Conservation (phyloP, 108 stramenopile genomes). For the Aurantiochytrium sp. region DNA sequence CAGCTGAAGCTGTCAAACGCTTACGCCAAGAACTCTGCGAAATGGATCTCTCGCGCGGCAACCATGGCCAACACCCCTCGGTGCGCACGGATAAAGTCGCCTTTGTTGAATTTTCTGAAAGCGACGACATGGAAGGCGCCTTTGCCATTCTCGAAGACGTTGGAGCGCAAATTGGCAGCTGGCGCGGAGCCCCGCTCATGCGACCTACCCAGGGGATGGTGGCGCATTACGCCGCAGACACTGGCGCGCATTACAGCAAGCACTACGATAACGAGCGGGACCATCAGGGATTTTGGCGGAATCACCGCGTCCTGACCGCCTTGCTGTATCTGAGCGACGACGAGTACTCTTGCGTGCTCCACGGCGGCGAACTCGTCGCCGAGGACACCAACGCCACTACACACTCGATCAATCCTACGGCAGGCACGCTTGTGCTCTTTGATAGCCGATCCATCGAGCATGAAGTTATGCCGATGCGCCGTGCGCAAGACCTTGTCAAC, state of each 20-base stretch:
- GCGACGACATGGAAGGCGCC: background rate
- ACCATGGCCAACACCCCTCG: background rate
- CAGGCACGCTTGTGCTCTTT: conserved; percentile 2
- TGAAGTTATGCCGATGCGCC: background rate
- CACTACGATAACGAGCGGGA: background rate
- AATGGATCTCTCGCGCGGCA: background rate
- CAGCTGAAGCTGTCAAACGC: background rate
- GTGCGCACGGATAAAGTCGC: background rate
- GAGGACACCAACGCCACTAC: background rate
- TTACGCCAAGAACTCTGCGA: background rate
- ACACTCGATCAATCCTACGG: background rate
- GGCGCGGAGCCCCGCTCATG: background rate
- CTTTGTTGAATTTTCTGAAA: background rate
- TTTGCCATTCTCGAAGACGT: background rate
- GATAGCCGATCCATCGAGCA: background rate
- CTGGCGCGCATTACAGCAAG: conserved; percentile 2
- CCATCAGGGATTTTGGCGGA: background rate
- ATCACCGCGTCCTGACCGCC: background rate
- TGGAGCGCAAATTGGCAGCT: background rate
- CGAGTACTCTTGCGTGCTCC: background rate
- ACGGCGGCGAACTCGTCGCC: background rate
- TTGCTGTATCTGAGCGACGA: background rate
- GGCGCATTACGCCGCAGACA: background rate
- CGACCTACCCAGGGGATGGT: background rate
- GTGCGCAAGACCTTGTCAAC: background rate